phyloP scores from a whole-genome alignment of 2,329 filamentous ascomycete genomes.

The Penicillium sp. region DNA sequence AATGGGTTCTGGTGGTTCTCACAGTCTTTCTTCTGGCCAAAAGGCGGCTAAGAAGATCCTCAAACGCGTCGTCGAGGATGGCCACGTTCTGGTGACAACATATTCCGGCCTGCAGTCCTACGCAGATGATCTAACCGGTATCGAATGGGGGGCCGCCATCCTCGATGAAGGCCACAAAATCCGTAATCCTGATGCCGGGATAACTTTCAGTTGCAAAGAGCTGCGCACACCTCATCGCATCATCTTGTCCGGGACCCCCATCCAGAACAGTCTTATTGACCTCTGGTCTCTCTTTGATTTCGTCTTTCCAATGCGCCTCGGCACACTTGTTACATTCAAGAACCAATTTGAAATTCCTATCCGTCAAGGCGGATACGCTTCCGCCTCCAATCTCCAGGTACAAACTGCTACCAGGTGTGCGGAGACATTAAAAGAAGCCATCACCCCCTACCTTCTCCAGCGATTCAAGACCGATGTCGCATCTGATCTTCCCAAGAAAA shows the following conservation, averaged over 20 bases:
- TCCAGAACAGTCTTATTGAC: conserved; percentile 95
- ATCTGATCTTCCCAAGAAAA: conserved; percentile 90
- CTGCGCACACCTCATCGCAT: conserved; percentile 84
- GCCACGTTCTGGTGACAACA: conserved; percentile 92
- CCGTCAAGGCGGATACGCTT: conserved; percentile 88
- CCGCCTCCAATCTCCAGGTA: conserved; percentile 89
- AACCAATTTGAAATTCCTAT: conserved; percentile 94
- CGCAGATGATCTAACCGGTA: conserved; percentile 73
- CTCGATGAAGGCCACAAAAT: conserved; percentile 98
- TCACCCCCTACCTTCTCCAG: conserved; percentile 89
- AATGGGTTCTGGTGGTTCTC: conserved; percentile 46
- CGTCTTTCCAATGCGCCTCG: conserved; percentile 92
- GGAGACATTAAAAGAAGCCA: conserved; percentile 88
- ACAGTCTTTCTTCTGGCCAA: conserved; percentile 52
- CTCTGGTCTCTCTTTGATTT: conserved; percentile 98
- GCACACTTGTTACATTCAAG: conserved; percentile 86
- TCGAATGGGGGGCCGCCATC: conserved; percentile 90
- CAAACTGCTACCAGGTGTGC: conserved; percentile 94
- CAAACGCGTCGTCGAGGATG: conserved; percentile 75
- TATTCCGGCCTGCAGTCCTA: conserved; percentile 97
- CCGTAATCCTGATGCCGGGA: conserved; percentile 89
- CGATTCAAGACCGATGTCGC: conserved; percentile 93
- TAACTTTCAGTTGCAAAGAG: conserved; percentile 94
- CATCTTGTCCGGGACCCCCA: conserved; percentile 93
- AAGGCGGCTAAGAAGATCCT: conserved; percentile 78